Conservation (phyloP, 768 basidiomycete genomes). For the Tulasnella sp. region DNA sequence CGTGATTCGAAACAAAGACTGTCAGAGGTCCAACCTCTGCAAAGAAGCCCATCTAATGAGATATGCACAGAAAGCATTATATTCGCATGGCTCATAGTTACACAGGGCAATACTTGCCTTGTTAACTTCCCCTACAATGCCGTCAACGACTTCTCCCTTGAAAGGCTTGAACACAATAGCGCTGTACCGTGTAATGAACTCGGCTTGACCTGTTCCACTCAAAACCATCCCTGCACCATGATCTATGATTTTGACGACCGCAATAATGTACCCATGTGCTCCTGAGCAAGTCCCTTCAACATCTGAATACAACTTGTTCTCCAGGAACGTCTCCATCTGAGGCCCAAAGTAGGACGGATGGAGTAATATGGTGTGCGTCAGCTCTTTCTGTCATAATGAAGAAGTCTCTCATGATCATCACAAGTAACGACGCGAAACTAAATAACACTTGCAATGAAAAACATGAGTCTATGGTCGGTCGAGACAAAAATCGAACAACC, state of each 20-base stretch:
- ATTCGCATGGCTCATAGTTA: background rate
- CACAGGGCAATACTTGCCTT: constrained; percentile 45
- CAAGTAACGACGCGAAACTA: too few species aligned
- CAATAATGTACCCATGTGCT: constrained; percentile 87
- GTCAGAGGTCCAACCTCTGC: constrained; percentile 89
- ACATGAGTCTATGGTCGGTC: too few species aligned
- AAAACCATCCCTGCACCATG: constrained; percentile 89
- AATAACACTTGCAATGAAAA: too few species aligned
- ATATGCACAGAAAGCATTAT: background rate
- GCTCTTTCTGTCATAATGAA: constrained; percentile 76
- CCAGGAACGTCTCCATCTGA: constrained; percentile 84
- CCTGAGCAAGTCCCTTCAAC: constrained; percentile 97
- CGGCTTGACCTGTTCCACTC: constrained; percentile 85
- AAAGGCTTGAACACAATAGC: constrained; percentile 99
- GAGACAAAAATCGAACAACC: too few species aligned
- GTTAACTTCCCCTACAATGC: constrained; percentile 86
- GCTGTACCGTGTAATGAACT: constrained; percentile 86
- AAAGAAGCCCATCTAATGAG: constrained; percentile 87
- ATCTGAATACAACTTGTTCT: constrained; percentile 85
- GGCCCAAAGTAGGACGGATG: constrained; percentile 98
- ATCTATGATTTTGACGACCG: constrained; percentile 78
- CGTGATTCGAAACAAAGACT: constrained; percentile 94
- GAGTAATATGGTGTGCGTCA: constrained; percentile 92
- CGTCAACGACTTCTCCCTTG: constrained; percentile 97
- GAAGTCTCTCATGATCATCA: too few species aligned